A percentile compares a stretch with the other conserved stretches of the same genome.
These are phyloP conservation scores for Sporisorium reilianum DNA, from an alignment of 1,284 basidiomycete species.

Conservation along the genomic window DNA sequence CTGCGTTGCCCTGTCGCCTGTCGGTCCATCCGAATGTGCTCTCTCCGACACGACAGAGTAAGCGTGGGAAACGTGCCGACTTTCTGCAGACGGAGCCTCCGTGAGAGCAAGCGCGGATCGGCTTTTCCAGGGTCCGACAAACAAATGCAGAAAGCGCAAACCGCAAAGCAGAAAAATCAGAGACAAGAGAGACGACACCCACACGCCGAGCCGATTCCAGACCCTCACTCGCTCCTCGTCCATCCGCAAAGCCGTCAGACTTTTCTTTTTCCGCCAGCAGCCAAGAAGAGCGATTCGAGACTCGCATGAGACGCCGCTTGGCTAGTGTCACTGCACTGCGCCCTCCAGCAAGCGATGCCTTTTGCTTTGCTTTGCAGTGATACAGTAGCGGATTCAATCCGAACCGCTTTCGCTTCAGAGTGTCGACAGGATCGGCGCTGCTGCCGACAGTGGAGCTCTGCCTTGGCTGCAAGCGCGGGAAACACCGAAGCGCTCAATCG, in stretches of 20 bases:
- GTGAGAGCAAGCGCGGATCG: no score
- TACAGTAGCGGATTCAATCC: no score
- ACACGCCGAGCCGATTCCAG: neutral
- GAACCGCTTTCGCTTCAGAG: no score
- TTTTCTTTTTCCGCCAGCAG: no score
- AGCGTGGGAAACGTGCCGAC: neutral
- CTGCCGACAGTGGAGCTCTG: no score
- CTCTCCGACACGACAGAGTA: neutral
- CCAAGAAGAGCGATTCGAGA: neutral
- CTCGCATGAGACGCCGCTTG: neutral
- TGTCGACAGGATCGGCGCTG: no score
- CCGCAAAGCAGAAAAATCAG: neutral
- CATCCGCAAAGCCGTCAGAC: neutral
- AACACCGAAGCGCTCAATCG: no score
- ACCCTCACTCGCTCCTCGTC: neutral
- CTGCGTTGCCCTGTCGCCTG: neutral
- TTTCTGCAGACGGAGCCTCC: no score
- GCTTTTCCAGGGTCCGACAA: neutral
- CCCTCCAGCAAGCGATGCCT: no score
- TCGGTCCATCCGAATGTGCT: neutral
- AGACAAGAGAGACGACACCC: no score
- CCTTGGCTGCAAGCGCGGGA: no score
- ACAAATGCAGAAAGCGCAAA: neutral
- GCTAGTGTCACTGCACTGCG: neutral
- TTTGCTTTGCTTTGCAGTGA: no score